These are phyloP conservation scores for Leccinum sublutescens DNA, from an alignment of 768 basidiomycete species.

Conservation along the genomic window DNA sequence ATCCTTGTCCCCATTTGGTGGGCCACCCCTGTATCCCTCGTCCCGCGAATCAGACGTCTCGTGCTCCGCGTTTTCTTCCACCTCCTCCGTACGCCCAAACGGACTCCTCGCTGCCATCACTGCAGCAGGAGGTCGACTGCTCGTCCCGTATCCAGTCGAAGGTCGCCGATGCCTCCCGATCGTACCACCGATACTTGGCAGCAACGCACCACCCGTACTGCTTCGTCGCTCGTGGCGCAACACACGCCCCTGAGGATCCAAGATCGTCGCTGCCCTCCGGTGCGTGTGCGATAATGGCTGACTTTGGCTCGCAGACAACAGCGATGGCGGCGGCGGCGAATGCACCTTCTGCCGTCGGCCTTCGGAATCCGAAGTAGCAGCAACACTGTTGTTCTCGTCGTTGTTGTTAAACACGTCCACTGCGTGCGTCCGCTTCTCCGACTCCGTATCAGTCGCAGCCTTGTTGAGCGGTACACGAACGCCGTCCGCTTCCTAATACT, in stretches of 20 bases:
- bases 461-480: slow-evolving; percentile 43
- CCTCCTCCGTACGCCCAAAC: slow-evolving; percentile 52
- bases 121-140: slow-evolving; percentile 21
- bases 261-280: slow-evolving; percentile 72
- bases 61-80: slow-evolving; percentile 47
- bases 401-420: slow-evolving; percentile 22
- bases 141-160: slow-evolving; percentile 57
- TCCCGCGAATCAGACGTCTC: slow-evolving; percentile 35
- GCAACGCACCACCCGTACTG: slow-evolving; percentile 66
- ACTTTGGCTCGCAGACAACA: slow-evolving; percentile 44
- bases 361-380: slow-evolving; percentile 20
- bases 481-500: slow-evolving; percentile 47
- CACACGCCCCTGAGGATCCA: slow-evolving; percentile 65
- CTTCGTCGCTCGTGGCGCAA: slow-evolving; percentile 72
- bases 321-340: slow-evolving; percentile 30
- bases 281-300: slow-evolving; percentile 61
- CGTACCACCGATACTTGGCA: slow-evolving; percentile 48
- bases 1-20: slow-evolving; percentile 56
- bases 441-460: slow-evolving; percentile 37
- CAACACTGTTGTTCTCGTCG: neutral
- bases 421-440: slow-evolving; percentile 30
- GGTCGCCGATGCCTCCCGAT: slow-evolving; percentile 69
- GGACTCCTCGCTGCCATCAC: slow-evolving; percentile 35
- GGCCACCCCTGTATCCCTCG: slow-evolving; percentile 46
- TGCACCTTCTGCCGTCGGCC: slow-evolving; percentile 21